Percentiles rank a stretch among this genome's conserved stretches.
These are phyloP conservation scores for Blastocystis sp. DNA, from an alignment of 352 stramenopile species.

Conservation along the genomic window DNA sequence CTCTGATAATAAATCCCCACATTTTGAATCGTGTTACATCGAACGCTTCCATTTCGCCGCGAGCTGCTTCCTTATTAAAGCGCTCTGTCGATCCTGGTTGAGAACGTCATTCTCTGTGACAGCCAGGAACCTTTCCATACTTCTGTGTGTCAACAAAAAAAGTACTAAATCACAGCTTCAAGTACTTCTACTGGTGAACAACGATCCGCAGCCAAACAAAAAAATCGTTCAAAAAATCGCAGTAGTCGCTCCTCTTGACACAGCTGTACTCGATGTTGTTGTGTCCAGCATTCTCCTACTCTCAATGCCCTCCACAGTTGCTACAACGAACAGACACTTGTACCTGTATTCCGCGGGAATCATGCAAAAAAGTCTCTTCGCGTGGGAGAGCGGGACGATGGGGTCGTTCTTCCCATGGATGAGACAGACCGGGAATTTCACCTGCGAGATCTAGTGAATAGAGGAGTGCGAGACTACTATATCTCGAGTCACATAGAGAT, in stretches of 20 bases:
- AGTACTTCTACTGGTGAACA: slow-evolving; percentile 3
- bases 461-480: not conserved
- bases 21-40: not conserved
- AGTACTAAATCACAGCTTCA: not conserved
- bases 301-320: not conserved
- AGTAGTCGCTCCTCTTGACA: not conserved
- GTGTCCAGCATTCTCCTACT: slow-evolving; percentile 14
- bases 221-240: slow-evolving; percentile 12
- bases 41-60: not conserved
- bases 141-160: too few relatives aligned
- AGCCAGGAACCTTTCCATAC: too few relatives aligned
- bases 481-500: not conserved
- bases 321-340: slow-evolving; percentile 50
- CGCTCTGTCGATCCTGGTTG: too few relatives aligned
- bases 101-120: too few relatives aligned
- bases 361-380: not conserved
- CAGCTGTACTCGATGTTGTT: slow-evolving; percentile 28
- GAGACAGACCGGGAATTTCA: slow-evolving; percentile 20
- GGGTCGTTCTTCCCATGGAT: slow-evolving; percentile 17
- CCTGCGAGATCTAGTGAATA: not conserved
- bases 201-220: not conserved
- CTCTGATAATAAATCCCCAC: too few relatives aligned
- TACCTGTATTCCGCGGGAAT: slow-evolving; percentile 43
- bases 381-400: slow-evolving; percentile 21
- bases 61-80: not conserved